phyloP scores from a whole-genome alignment of 768 basidiomycete species.

The Pholiota molesta region DNA sequence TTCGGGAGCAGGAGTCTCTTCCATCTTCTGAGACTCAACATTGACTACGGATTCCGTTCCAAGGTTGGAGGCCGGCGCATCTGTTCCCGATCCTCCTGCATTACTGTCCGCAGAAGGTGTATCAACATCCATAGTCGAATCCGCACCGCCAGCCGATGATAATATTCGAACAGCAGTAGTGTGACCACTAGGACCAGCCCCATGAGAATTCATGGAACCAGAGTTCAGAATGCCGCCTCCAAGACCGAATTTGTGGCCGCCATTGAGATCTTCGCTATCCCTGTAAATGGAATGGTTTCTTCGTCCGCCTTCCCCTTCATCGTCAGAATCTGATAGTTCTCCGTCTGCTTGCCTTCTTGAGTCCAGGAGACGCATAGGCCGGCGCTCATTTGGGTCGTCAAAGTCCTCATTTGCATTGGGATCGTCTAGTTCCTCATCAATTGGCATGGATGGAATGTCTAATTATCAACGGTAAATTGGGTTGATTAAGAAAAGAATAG shows the following conservation, averaged over 20 bases:
- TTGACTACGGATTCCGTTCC: not conserved
- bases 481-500: not conserved
- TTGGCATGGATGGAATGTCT: conserved; percentile 86
- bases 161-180: conserved; percentile 53
- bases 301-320: conserved; percentile 91
- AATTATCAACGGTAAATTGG: not conserved
- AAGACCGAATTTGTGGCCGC: conserved; percentile 61
- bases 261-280: conserved; percentile 49
- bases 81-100: conserved; percentile 15
- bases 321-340: conserved; percentile 96
- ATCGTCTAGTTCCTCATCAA: conserved; percentile 85
- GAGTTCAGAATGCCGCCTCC: conserved; percentile 74
- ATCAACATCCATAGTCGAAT: conserved; percentile 46
- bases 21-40: conserved; percentile 1
- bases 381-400: conserved; percentile 73
- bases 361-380: conserved; percentile 79
- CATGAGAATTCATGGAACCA: conserved; percentile 60
- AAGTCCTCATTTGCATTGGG: conserved; percentile 83
- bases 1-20: not conserved
- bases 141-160: conserved; percentile 27
- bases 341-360: conserved; percentile 81
- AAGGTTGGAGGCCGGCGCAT: not conserved
- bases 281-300: conserved; percentile 65
- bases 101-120: conserved; percentile 37
- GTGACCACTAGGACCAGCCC: conserved; percentile 77